phyloP scores from a whole-genome alignment of 2,329 filamentous ascomycete species.

The Aspergillus phoenicis region DNA sequence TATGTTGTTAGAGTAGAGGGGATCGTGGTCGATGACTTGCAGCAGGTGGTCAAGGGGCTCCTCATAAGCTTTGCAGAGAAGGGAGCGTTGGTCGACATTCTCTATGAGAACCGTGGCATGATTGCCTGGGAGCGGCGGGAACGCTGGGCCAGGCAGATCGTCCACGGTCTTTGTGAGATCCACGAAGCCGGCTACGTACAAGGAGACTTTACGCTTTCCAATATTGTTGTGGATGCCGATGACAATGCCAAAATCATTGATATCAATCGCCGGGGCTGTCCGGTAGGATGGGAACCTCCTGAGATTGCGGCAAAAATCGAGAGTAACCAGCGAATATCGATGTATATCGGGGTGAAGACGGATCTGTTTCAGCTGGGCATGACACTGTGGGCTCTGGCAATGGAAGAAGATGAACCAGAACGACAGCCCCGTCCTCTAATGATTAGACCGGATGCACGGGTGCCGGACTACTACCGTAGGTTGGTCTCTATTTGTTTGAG shows the following conservation, averaged over 20 bases:
- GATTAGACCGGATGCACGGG: constrained; percentile 55
- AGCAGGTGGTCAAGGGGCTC: constrained; percentile 77
- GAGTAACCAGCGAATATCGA: constrained; percentile 84
- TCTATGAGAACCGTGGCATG: constrained; percentile 73
- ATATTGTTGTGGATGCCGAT: constrained; percentile 86
- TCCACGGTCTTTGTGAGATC: constrained; percentile 85
- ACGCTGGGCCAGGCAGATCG: constrained; percentile 88
- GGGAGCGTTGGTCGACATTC: constrained; percentile 84
- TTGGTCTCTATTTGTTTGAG: constrained; percentile 78
- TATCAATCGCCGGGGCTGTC: constrained; percentile 95
- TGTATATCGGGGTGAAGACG: constrained; percentile 98
- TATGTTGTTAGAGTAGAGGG: constrained; percentile 86
- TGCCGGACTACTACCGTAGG: constrained; percentile 77
- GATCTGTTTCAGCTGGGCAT: constrained; percentile 96
- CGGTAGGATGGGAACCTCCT: constrained; percentile 95
- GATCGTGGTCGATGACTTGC: constrained; percentile 78
- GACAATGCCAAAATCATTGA: constrained; percentile 96
- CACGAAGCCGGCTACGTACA: constrained; percentile 97
- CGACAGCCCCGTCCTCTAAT: constrained; percentile 69
- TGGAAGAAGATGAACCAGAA: constrained; percentile 88
- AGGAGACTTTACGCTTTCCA: constrained; percentile 94
- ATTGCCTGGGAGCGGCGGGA: constrained; percentile 73
- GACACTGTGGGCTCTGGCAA: constrained; percentile 91
- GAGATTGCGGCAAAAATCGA: constrained; percentile 85
- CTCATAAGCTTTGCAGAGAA: constrained; percentile 85